Percentiles rank a stretch among this genome's conserved stretches.
Conservation (phyloP, 805 yeast genomes). For the Starmerella sirachaensis region DNA sequence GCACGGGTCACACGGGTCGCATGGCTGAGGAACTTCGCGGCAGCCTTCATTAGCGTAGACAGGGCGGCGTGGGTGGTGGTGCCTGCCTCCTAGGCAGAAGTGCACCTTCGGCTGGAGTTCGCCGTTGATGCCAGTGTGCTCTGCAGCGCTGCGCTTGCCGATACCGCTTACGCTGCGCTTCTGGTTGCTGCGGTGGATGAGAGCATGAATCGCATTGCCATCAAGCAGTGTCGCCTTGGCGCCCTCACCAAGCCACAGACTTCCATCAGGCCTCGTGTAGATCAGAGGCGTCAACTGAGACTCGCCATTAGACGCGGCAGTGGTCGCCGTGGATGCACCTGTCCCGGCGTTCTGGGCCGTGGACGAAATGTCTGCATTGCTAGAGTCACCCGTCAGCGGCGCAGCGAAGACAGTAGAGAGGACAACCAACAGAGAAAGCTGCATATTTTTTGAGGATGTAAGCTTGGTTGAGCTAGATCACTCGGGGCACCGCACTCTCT, state of each 20-base stretch:
- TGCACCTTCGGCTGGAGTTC: constrained; percentile 4
- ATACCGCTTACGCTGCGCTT: neutral
- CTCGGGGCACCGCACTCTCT: too few species aligned
- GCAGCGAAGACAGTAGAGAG: constrained; percentile 16
- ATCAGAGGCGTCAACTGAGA: too few species aligned
- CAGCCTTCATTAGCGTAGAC: constrained; percentile 2
- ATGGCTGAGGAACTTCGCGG: neutral
- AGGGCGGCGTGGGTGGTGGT: constrained; percentile 2
- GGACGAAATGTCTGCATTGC: too few species aligned
- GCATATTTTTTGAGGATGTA: too few species aligned
- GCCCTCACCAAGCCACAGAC: constrained; percentile 10
- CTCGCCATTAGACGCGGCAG: too few species aligned
- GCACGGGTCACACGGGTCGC: constrained; percentile 2
- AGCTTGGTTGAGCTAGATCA: too few species aligned
- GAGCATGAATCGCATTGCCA: constrained; percentile 3
- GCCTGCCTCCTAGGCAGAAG: constrained; percentile 7
- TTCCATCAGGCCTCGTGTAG: constrained; percentile 14
- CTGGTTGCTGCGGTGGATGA: neutral
- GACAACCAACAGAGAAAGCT: constrained; percentile 11
- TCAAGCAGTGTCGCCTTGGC: constrained; percentile 7
- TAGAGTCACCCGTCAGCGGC: constrained; percentile 5
- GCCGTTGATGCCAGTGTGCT: constrained; percentile 9
- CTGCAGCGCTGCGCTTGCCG: neutral
- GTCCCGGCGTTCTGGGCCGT: too few species aligned
- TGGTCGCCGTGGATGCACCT: too few species aligned